Evolutionary conservation across 768 basidiomycete genomes (phyloP).

Genomic region (Lentinula boryana): DNA sequence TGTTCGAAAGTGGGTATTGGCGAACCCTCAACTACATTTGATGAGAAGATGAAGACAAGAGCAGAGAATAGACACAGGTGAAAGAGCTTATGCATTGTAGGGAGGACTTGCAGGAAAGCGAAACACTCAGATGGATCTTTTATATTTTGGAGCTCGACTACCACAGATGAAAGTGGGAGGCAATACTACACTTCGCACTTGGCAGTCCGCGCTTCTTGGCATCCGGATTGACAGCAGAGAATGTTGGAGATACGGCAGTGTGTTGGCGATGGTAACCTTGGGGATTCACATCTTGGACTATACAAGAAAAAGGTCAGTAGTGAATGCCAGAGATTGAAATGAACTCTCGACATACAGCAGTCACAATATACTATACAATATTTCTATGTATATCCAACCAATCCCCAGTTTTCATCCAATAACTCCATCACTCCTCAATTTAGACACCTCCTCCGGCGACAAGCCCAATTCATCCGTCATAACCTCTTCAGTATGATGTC

Average conservation of each 20-base stretch:
- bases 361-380: neutral
- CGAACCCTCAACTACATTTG: neutral
- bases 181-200: too few species aligned
- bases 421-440: constrained; percentile 33
- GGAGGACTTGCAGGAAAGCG: neutral
- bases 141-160: too few species aligned
- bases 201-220: too few species aligned
- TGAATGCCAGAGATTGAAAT: too few species aligned
- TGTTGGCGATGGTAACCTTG: too few species aligned
- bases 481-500: constrained; percentile 49
- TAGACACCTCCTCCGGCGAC: constrained; percentile 26
- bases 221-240: too few species aligned
- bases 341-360: too few species aligned
- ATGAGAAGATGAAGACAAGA: neutral
- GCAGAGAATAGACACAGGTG: neutral
- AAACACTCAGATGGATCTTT: too few species aligned
- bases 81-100: neutral
- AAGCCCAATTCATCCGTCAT: constrained; percentile 38
- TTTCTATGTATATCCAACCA: neutral
- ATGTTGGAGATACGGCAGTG: too few species aligned
- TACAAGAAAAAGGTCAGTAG: too few species aligned
- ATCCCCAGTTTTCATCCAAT: constrained; percentile 26
- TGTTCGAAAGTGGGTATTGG: neutral
- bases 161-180: too few species aligned
- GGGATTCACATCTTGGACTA: too few species aligned